Evolutionary conservation across 2,329 filamentous ascomycete genomes (phyloP), one percentile per base, ranked within the genome.

Genomic region (Colletotrichum sidae): DNA sequence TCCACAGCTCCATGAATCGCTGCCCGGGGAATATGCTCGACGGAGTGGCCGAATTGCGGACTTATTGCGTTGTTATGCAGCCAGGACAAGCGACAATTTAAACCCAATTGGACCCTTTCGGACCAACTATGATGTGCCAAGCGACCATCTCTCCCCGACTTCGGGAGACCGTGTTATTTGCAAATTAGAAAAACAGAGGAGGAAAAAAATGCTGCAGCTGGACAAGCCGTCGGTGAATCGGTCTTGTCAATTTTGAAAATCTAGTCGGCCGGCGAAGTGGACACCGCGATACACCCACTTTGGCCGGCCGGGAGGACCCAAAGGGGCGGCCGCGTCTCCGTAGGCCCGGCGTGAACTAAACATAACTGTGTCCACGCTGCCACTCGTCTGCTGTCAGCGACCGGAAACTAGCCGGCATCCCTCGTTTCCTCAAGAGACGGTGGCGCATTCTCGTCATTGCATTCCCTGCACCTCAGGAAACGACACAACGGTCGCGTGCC

Each of bases 1-100:
- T 39, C 51, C 55, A 45, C 47, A 49, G 38, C 33, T 37, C 33
- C 42, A 58, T 49, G 47, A 59, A 44, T 59, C 60, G 56, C 42
- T 38, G 34, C 39, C 45, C 42, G 50, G 50, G 33, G 33, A 42
- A 50, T 60, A 37, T 51, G 49, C 39, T 50, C 44, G 61, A 37
- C 55, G 61, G 56, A 54, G 33, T 53, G 39, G 39, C 50, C 38
- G 50, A 47, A 15, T 42, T 17, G 46, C n/a, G 11, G 34, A 34
- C 42, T n/a, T n/a, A 13, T 46, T 12, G 42, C 42, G 25, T 39
- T 47, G 42, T 58, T 46, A 58, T 42, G 55, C 45, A 42, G 42
- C 44, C 34, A 41, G 44, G 41, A 34, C 46, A 38, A 17, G 46
- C 51, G 55, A 12, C 55, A 58, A 58, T 58, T 33, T 42, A 50